Base-by-base conservation (phyloP, 2,329 filamentous ascomycete species). In the Raffaelea arxii region DNA sequence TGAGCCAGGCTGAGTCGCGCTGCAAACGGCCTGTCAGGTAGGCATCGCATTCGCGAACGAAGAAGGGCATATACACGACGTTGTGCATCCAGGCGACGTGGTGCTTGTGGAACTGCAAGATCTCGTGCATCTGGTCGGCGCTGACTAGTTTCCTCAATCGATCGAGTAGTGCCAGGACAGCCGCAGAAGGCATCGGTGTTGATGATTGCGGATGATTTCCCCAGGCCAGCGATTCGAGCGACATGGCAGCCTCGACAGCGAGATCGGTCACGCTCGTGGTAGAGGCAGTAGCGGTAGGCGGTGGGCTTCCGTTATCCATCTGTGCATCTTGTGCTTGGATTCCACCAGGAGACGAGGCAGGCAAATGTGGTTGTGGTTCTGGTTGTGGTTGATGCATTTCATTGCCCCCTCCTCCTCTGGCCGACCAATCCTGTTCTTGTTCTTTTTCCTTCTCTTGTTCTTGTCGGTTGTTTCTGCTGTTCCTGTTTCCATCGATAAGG, bases 51-150 rank as follows among this genome's bases (percentile, higher is more conserved):
- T 43, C 41, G 25, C 41, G 41, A 3, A 23, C 25, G 24, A 43
- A 43, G 10, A 43, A 43, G 2, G 41, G 41, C 41, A 43, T 35
- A 16, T 43, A 43, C 7, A 43, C 41, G 11, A 43, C 41, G 25
- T 43, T 43, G 41, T 43, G 41, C 41, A 43, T 43, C 41, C 41
- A 43, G 4, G 41, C 41, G 4, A 43, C 41, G 21, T 35, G 18
- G 5, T 6, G n/a, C 19, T n/a, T 18, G 19, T 43, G 41, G 21
- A 43, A 43, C 10, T 22, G 41, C 11, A 43, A 4, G n/a, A 43
- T 23, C 7, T 22, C 27, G 7, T 9, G 25, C 9, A 27, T 22
- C 10, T 24, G 41, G 9, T 16, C 12, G 6, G 27, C 18, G 12
- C 24, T 12, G 9, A 43, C 11, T 3, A 43, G 25, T 10, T 5